Conservation (phyloP, 257 asterid species). For the Ligustrum vulgare region DNA sequence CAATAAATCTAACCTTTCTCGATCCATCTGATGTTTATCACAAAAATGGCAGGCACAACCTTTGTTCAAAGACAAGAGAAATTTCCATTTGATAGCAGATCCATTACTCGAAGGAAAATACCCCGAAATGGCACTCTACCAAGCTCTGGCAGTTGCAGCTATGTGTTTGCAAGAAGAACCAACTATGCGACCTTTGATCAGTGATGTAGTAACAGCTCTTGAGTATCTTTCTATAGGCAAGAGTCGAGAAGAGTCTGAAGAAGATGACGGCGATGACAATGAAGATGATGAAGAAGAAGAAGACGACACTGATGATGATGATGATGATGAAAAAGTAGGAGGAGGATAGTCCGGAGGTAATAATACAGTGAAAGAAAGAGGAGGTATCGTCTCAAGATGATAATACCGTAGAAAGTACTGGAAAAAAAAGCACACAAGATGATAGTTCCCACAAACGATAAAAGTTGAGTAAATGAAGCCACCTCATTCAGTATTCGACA, state of each 20-base stretch:
- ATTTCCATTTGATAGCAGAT: conserved; percentile 55
- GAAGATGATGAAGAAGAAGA: not conserved
- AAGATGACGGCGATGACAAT: not conserved
- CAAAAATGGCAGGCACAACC: conserved; percentile 50
- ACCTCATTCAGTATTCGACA: too few relatives aligned
- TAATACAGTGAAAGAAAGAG: too few relatives aligned
- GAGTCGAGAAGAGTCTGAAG: not conserved
- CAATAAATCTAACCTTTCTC: too few relatives aligned
- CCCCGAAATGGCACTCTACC: conserved; percentile 48
- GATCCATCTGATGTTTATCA: not conserved
- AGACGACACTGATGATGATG: not conserved
- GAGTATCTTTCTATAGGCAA: conserved; percentile 26
- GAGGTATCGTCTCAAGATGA: too few relatives aligned
- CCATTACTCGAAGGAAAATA: conserved; percentile 44
- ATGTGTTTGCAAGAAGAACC: conserved; percentile 71
- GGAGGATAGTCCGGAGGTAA: too few relatives aligned
- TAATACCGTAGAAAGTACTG: not conserved
- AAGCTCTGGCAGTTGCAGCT: conserved; percentile 69
- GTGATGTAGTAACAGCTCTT: conserved; percentile 54
- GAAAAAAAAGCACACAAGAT: not conserved
- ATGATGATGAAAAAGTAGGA: not conserved
- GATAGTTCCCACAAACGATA: not conserved
- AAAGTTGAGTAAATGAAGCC: not conserved
- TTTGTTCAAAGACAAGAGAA: conserved; percentile 50
- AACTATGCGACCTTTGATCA: conserved; percentile 48